Conservation (phyloP, 768 basidiomycete species). For the Nidularia pulvinata region DNA sequence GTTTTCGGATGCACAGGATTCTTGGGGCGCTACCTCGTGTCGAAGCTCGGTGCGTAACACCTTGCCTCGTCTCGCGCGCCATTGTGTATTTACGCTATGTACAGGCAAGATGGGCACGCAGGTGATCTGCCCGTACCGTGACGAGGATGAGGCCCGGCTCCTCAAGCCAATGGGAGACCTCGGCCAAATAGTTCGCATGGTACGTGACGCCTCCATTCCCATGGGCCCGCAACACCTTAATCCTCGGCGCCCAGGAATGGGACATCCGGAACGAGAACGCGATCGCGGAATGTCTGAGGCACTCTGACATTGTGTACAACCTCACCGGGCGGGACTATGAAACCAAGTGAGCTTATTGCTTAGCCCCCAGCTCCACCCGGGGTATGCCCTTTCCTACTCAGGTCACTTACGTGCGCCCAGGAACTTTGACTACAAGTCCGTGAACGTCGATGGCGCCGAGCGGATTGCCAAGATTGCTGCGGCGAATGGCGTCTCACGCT, state of each 20-base stretch:
- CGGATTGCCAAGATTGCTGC: conserved; percentile 85
- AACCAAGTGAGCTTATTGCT: conserved; percentile 78
- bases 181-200: conserved; percentile 95
- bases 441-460: conserved; percentile 82
- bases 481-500: conserved; percentile 73
- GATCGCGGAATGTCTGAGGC: conserved; percentile 90
- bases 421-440: conserved; percentile 84
- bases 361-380: no score
- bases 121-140: conserved; percentile 93
- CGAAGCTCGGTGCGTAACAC: conserved; percentile 76
- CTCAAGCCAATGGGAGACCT: conserved; percentile 95
- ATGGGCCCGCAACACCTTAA: neutral
- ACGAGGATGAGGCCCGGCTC: conserved; percentile 90
- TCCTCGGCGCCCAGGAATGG: conserved; percentile 72
- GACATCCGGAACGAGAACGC: conserved; percentile 89
- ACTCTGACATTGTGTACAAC: conserved; percentile 97
- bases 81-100: neutral
- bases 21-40: conserved; percentile 90
- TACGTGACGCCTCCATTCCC: conserved; percentile 26
- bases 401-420: conserved; percentile 35
- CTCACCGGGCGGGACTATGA: conserved; percentile 92
- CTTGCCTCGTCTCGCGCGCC: neutral
- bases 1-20: conserved; percentile 98
- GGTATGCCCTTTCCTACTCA: neutral
- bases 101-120: conserved; percentile 92